Conservation (phyloP, 1,139 yeast genomes). For the Diutina siamensis region DNA sequence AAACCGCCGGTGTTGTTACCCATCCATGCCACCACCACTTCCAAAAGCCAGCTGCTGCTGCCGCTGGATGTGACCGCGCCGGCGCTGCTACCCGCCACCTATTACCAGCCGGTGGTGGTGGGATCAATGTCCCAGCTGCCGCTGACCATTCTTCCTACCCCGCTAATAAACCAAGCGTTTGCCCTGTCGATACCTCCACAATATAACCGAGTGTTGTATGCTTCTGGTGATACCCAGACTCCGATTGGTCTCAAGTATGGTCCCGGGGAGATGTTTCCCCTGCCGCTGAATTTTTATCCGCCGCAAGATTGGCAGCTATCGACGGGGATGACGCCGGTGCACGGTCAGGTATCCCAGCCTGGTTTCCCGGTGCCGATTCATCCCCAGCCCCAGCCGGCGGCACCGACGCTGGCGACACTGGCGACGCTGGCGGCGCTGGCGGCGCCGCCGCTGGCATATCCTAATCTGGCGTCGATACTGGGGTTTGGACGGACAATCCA, state of each 20-base stretch:
- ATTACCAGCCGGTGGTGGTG: conserved; percentile 8
- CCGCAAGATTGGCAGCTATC: conserved; percentile 32
- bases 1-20: conserved; percentile 15
- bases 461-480: background rate
- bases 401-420: background rate
- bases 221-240: conserved; percentile 29
- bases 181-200: conserved; percentile 9
- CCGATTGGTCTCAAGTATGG: conserved; percentile 37
- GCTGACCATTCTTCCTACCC: conserved; percentile 22
- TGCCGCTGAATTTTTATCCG: conserved; percentile 39
- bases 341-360: background rate
- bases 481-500: background rate
- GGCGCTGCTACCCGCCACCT: conserved; percentile 16
- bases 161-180: conserved; percentile 25
- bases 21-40: conserved; percentile 14
- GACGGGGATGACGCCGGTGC: conserved; percentile 26
- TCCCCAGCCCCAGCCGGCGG: background rate
- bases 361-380: background rate
- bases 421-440: background rate
- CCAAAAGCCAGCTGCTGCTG: conserved; percentile 33
- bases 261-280: conserved; percentile 43
- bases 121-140: conserved; percentile 11
- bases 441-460: conserved; percentile 4
- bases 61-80: conserved; percentile 35
- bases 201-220: background rate